Percentiles rank a stretch among this genome's conserved stretches.
These are phyloP conservation scores for Diophrys appendiculata DNA, from an alignment of 73 alveolate species.

Conservation along the genomic window DNA sequence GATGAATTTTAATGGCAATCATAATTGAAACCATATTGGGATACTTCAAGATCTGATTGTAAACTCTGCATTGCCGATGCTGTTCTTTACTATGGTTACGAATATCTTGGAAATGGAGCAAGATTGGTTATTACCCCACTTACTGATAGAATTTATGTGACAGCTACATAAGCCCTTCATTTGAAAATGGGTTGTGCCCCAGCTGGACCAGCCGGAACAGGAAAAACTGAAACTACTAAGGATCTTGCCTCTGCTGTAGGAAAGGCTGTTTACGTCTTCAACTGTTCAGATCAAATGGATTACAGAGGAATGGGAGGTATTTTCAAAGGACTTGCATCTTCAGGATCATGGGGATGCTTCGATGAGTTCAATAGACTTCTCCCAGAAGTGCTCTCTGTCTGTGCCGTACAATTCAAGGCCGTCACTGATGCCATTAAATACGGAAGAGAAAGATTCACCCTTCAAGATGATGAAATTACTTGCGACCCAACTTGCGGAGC, in stretches of 20 bases:
- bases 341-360: conserved; percentile 99
- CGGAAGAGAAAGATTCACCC: conserved; percentile 84
- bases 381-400: conserved; percentile 99
- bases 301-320: conserved; percentile 99
- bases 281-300: conserved; percentile 99
- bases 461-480: conserved; percentile 98
- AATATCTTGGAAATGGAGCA: conserved; percentile 99
- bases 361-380: conserved; percentile 99
- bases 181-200: conserved; percentile 99
- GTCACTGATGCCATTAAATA: conserved; percentile 98
- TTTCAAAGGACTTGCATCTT: conserved; percentile 99
- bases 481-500: conserved; percentile 99
- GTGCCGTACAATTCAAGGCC: conserved; percentile 99
- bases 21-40: conserved; percentile 98
- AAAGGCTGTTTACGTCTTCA: conserved; percentile 99
- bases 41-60: conserved; percentile 79
- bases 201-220: conserved; percentile 99
- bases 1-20: conserved; percentile 99
- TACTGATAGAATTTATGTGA: conserved; percentile 99
- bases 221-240: conserved; percentile 99
- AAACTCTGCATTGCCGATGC: conserved; percentile 96
- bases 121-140: conserved; percentile 99
- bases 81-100: conserved; percentile 95
- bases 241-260: conserved; percentile 99
- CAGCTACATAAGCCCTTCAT: conserved; percentile 99